A percentile compares a stretch with the other conserved stretches of the same genome.
Evolutionary conservation across 1,139 yeast species (phyloP).

Genomic region (Geotrichum fermentans): DNA sequence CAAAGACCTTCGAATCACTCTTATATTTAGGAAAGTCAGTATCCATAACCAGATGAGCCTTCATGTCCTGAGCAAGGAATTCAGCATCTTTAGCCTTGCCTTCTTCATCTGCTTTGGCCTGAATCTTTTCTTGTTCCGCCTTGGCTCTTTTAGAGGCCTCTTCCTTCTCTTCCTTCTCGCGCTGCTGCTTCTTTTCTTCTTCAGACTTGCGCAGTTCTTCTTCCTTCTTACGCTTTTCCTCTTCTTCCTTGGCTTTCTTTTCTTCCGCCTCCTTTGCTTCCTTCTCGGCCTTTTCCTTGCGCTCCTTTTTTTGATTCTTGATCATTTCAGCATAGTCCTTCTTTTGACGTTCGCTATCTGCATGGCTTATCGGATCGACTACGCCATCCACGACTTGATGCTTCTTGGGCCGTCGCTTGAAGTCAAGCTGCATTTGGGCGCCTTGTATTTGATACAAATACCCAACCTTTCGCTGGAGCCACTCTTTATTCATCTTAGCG

Average conservation of each 20-base stretch:
- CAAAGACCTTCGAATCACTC: background rate
- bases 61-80: constrained; percentile 4
- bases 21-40: background rate
- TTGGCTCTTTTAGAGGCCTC: background rate
- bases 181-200: constrained; percentile 11
- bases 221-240: constrained; percentile 3
- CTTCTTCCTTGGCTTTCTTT: constrained; percentile 11
- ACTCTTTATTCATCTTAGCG: constrained; percentile 3
- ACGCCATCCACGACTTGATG: constrained; percentile 17
- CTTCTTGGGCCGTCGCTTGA: constrained; percentile 4
- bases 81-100: constrained; percentile 6
- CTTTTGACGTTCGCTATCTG: constrained; percentile 11
- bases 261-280: constrained; percentile 7
- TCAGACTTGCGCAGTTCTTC: constrained; percentile 10
- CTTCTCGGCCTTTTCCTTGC: constrained; percentile 4
- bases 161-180: constrained; percentile 2
- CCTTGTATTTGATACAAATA: constrained; percentile 15
- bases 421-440: constrained; percentile 10
- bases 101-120: constrained; percentile 5
- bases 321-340: constrained; percentile 4
- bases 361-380: constrained; percentile 9
- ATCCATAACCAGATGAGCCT: background rate
- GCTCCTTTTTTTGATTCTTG: constrained; percentile 2
- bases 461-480: constrained; percentile 10
- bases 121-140: background rate